phyloP scores from a whole-genome alignment of 306 rosid genomes.

The Calophaca sinica region DNA sequence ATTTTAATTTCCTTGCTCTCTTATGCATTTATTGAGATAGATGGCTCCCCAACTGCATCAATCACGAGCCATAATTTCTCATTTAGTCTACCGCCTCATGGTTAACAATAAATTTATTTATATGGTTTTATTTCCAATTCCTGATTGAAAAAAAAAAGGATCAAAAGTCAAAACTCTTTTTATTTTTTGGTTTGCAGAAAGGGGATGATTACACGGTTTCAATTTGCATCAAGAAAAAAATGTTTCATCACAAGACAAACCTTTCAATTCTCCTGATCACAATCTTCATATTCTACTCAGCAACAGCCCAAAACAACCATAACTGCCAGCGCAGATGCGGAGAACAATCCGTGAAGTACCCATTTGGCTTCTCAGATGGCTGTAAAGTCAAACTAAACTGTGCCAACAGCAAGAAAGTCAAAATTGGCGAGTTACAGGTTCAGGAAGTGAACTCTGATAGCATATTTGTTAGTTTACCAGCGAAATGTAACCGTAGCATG shows the following conservation, averaged over 20 bases:
- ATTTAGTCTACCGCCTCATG: conserved; percentile 28
- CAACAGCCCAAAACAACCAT: conserved; percentile 36
- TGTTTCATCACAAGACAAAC: conserved; percentile 45
- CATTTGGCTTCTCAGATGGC: conserved; percentile 67
- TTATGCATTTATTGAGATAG: conserved; percentile 68
- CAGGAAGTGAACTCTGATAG: conserved; percentile 56
- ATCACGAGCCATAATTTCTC: conserved; percentile 52
- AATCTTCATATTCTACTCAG: conserved; percentile 46
- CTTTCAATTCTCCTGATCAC: conserved; percentile 37
- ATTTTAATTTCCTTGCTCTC: conserved; percentile 13
- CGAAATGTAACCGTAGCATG: conserved; percentile 52
- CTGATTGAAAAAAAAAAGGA: neutral
- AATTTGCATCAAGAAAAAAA: conserved; percentile 39
- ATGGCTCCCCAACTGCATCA: conserved; percentile 73
- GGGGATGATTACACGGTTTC: conserved; percentile 44
- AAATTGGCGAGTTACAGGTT: conserved; percentile 53
- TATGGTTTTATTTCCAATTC: conserved; percentile 8
- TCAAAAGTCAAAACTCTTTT: neutral
- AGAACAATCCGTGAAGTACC: conserved; percentile 51
- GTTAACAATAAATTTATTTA: neutral
- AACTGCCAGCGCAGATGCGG: conserved; percentile 47
- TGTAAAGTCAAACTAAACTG: conserved; percentile 61
- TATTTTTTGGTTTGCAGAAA: conserved; percentile 43
- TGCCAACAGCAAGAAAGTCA: neutral
- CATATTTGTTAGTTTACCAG: conserved; percentile 61